Percentiles rank a stretch among this genome's conserved stretches.
Conservation (phyloP, 2,329 filamentous ascomycete species). For the Aspergillus ibericus region DNA sequence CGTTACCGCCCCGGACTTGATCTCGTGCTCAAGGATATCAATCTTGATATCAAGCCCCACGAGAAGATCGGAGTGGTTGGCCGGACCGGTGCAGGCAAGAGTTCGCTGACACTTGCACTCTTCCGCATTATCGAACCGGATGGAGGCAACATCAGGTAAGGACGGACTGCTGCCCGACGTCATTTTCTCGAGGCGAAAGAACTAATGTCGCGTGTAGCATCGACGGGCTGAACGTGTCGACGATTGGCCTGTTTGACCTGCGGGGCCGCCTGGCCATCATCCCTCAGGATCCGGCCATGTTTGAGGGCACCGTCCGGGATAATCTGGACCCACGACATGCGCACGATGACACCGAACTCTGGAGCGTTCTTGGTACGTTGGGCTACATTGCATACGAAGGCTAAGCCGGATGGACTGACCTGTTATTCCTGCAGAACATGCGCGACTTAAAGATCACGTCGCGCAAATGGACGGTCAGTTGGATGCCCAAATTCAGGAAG, state of each 20-base stretch:
- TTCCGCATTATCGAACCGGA: conserved; percentile 94
- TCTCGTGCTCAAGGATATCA: conserved; percentile 89
- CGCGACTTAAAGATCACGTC: conserved; percentile 88
- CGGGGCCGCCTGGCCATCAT: conserved; percentile 91
- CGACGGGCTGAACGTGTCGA: conserved; percentile 83
- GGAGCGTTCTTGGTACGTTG: conserved; percentile 84
- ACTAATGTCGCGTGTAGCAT: conserved; percentile 57
- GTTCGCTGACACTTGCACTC: conserved; percentile 83
- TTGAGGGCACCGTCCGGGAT: conserved; percentile 88
- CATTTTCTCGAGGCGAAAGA: conserved; percentile 2
- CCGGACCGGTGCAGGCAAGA: conserved; percentile 93
- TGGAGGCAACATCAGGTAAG: conserved; percentile 68
- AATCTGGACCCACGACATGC: conserved; percentile 94
- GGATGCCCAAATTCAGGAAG: conserved; percentile 89
- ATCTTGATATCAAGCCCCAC: conserved; percentile 85
- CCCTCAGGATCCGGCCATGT: conserved; percentile 93
- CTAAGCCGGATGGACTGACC: conserved; percentile 39
- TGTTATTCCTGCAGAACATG: conserved; percentile 66
- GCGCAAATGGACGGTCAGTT: conserved; percentile 82
- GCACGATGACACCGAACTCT: conserved; percentile 94
- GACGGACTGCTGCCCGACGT: conserved; percentile 14
- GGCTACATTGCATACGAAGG: conserved; percentile 16
- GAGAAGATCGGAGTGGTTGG: conserved; percentile 99
- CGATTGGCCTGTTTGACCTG: conserved; percentile 85
- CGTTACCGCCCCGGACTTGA: conserved; percentile 88